Base-by-base conservation (phyloP, 2,329 filamentous ascomycete species). In the Aspergillus ruber region DNA sequence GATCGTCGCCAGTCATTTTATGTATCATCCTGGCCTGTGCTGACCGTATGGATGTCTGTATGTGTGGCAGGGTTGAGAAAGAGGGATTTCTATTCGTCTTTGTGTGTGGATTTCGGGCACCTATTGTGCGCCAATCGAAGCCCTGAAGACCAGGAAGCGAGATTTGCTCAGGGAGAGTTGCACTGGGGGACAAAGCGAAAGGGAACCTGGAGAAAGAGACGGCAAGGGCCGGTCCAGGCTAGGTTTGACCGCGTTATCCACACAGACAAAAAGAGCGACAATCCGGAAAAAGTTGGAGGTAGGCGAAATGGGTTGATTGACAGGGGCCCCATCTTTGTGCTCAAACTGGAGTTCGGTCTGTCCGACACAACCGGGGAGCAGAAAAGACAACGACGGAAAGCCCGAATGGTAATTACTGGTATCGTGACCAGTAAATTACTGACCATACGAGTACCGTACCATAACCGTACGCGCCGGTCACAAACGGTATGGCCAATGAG, bases 181-280 rank as follows among this genome's bases (percentile, higher is more conserved):
- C 15, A 10, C 36, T 9, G n/a, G n/a, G 36, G 15, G 15, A 17
- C 6, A 32, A 21, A 35, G 47, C 33, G 25, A 27, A 48, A 40
- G 40, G 40, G 47, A 55, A 53, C 49, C 47, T 54, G 54, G 56
- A 54, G 49, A 57, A 54, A 63, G 62, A 63, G 53, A 66, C 64
- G 63, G 64, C 65, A 65, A 66, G 64, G 64, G 56, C 63, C 64
- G 63, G 62, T 56, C 62, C 64, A 55, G 51, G 45, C 47, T 53
- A 20, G 18, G 36, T 20, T 21, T 39, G 10, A 21, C 36, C 36
- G 10, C 36, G 21, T 39, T 50, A 48, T 51, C 18, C 44, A 39
- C 40, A 39, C 33, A 18, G 15, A 23, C 20, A n/a, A 29, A 21
- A 17, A 42, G 12, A 41, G 38, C 18, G n/a, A 41, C n/a, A 13